Percentiles rank a stretch among this genome's conserved stretches.
These are phyloP conservation scores for Tarenaya hassleriana DNA, from an alignment of 345 rosid species.

Conservation along the genomic window DNA sequence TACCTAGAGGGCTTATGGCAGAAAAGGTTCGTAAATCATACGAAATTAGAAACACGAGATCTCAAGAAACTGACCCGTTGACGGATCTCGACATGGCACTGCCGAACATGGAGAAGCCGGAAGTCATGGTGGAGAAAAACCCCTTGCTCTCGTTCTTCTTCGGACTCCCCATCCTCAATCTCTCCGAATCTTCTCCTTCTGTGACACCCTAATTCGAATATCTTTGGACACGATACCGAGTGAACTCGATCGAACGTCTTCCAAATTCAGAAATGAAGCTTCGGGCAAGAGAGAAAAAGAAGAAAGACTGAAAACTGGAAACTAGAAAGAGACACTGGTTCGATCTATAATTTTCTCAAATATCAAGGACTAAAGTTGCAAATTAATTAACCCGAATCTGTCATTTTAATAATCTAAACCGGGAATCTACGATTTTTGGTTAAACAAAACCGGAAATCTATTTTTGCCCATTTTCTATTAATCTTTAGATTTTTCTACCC, in stretches of 20 bases:
- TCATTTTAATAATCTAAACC: no score
- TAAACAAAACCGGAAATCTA: no score
- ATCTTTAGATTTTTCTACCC: no score
- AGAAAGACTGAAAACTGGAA: slow-evolving; percentile 16
- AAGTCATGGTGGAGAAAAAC: slow-evolving; percentile 61
- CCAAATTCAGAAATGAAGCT: slow-evolving; percentile 16
- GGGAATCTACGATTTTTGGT: no score
- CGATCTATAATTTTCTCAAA: slow-evolving; percentile 19
- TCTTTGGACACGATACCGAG: background rate
- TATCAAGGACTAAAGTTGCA: slow-evolving; percentile 11
- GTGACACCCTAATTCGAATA: slow-evolving; percentile 2
- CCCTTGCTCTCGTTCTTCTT: slow-evolving; percentile 47
- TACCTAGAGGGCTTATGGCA: background rate
- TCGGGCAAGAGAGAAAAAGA: slow-evolving; percentile 13
- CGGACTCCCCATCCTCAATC: slow-evolving; percentile 44
- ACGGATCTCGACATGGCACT: slow-evolving; percentile 65
- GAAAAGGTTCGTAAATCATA: background rate
- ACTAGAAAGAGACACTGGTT: slow-evolving; percentile 10
- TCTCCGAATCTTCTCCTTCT: slow-evolving; percentile 5
- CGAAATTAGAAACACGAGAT: background rate
- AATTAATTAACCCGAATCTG: slow-evolving; percentile 6
- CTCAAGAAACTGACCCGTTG: slow-evolving; percentile 37
- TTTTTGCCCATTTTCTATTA: no score
- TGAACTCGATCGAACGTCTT: slow-evolving; percentile 18
- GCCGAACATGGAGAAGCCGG: slow-evolving; percentile 59